phyloP scores from a whole-genome alignment of 768 basidiomycete genomes.

The Collybiopsis confluens region DNA sequence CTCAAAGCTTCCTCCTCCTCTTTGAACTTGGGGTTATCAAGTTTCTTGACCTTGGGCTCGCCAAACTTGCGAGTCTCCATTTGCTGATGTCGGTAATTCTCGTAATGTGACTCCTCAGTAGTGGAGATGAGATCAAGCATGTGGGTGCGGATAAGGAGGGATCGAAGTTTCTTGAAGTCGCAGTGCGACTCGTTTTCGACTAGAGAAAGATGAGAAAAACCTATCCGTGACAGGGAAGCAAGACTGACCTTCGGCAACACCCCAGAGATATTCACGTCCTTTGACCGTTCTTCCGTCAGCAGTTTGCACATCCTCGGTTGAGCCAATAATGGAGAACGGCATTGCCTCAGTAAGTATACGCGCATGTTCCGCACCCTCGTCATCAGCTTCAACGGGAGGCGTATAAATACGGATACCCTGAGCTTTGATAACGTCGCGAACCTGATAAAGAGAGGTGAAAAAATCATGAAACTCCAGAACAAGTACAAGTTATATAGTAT shows the following conservation, averaged over 20 bases:
- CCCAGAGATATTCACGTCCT: constrained; percentile 98
- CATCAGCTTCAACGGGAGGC: constrained; percentile 88
- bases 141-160: constrained; percentile 92
- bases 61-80: constrained; percentile 99
- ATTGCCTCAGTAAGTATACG: constrained; percentile 85
- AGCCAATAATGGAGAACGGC: constrained; percentile 98
- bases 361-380: constrained; percentile 84
- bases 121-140: constrained; percentile 98
- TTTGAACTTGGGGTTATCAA: constrained; percentile 99
- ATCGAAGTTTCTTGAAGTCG: constrained; percentile 97
- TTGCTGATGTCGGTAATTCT: constrained; percentile 95
- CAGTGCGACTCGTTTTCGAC: constrained; percentile 99
- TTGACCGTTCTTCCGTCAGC: constrained; percentile 90
- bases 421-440: constrained; percentile 84
- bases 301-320: constrained; percentile 90
- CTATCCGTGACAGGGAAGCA: not conserved
- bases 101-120: constrained; percentile 94
- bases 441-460: constrained; percentile 44
- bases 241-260: constrained; percentile 90
- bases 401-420: constrained; percentile 95
- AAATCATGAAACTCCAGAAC: not conserved
- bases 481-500: not conserved
- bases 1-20: constrained; percentile 97
- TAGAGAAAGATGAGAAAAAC: constrained; percentile 21
- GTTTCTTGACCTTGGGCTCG: constrained; percentile 96